Evolutionary conservation across 2,329 filamentous ascomycete species (phyloP).

Genomic region (Coniosporium tulheliwenetii): DNA sequence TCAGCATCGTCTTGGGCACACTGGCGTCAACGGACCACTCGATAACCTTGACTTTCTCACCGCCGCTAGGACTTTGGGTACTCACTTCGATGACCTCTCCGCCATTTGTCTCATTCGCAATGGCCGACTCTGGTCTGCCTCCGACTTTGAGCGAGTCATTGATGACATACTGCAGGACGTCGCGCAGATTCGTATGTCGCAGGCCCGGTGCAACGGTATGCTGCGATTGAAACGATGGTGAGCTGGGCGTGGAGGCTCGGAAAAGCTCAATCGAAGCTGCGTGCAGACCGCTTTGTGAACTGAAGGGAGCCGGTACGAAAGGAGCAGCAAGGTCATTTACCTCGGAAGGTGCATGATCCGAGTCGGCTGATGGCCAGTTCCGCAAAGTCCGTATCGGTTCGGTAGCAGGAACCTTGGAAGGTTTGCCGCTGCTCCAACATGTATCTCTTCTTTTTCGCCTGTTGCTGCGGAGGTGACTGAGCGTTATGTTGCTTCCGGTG

Average conservation of each 20-base stretch:
- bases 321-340: too few relatives aligned
- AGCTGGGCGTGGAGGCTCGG: too few relatives aligned
- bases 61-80: constrained; percentile 26
- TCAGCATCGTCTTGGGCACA: constrained; percentile 39
- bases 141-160: constrained; percentile 36
- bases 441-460: too few relatives aligned
- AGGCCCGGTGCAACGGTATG: constrained; percentile 25
- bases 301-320: too few relatives aligned
- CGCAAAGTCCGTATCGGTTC: too few relatives aligned
- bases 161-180: constrained; percentile 35
- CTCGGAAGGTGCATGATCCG: too few relatives aligned
- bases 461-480: constrained; percentile 2
- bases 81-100: constrained; percentile 35
- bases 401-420: too few relatives aligned
- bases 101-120: constrained; percentile 26
- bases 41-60: constrained; percentile 28
- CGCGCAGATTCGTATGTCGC: constrained; percentile 30
- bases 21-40: constrained; percentile 33
- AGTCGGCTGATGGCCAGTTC: too few relatives aligned
- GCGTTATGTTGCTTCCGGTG: constrained; percentile 23
- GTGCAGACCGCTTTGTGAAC: too few relatives aligned
- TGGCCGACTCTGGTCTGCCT: constrained; percentile 34
- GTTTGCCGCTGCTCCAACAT: too few relatives aligned
- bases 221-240: too few relatives aligned
- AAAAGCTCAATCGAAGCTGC: too few relatives aligned